Base-by-base conservation (phyloP, 1,284 basidiomycete species). In the Fistulinella cinereoalba region DNA sequence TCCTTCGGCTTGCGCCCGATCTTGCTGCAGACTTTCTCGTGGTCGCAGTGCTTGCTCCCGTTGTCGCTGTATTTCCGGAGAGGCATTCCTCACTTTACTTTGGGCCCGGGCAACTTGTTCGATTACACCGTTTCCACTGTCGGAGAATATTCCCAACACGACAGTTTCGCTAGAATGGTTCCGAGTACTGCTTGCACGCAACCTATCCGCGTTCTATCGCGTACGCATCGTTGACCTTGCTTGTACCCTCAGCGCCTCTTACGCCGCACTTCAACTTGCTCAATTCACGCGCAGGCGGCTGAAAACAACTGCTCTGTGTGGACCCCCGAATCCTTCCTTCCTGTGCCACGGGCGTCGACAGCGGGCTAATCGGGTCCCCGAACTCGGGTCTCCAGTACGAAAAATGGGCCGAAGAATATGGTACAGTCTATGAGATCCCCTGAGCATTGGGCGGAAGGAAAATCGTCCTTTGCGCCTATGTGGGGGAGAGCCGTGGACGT, bases 391-490 rank as follows among this genome's bases (percentile, higher is more conserved):
- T 41, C 2, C 9, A 62, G 25, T 64, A 58, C 48, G 69, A 70
- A 44, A 46, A 53, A 15, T 70, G 70, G 71, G 67, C 68, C 0
- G 56, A 64, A 9, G 60, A 75, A 42, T 81, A 79, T 39, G 80
- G 81, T 4, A 57, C 68, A 6, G 76, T 71, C 0, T 81, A 68
- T 52, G 54, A 64, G 36, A 51, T 78, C 21, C 71, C 77, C 1
- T 55, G 57, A 0, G 51, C 62, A 0, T 56, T 83, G 21, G 77
- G 77, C 0, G 52, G 60, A 0, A 67, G 52, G 5, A 61, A 58
- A 18, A 61, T 81, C 16, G 58, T 79, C 4, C 61, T 83, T 10
- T 70, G 69, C 34, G 81, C 50, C 73, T 80, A 44, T 78, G 75
- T 50, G 65, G 69, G 0, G 69, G 66, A 44, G 79, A 81, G 43